Evolutionary conservation across 2,329 filamentous ascomycete species (phyloP).

Genomic region (Botryotinia calthae): DNA sequence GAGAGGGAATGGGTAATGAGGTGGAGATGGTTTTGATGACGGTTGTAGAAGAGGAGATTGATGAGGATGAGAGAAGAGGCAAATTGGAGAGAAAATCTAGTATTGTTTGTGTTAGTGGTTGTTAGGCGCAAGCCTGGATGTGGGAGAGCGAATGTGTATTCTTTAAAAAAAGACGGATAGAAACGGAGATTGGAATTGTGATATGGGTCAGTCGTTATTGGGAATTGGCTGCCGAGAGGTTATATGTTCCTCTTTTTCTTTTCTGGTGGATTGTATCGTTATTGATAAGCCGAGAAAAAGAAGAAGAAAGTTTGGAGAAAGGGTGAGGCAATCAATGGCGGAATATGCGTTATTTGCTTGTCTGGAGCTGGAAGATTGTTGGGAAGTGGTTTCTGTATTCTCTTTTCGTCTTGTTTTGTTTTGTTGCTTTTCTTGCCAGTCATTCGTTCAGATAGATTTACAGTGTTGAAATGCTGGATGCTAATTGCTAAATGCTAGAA

Average conservation of each 20-base stretch:
- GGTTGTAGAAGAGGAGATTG: not conserved
- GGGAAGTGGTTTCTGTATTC: not conserved
- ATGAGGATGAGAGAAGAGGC: not conserved
- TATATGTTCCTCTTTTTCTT: not conserved
- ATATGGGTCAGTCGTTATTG: not conserved
- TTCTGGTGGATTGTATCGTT: not conserved
- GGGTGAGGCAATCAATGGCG: not conserved
- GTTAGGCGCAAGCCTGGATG: not conserved
- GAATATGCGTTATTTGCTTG: not conserved
- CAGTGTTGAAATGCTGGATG: not conserved
- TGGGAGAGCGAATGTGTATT: not conserved
- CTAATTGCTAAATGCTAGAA: not conserved
- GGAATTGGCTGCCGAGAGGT: too few relatives aligned
- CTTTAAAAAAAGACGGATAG: not conserved
- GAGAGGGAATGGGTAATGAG: not conserved
- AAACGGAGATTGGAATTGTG: not conserved
- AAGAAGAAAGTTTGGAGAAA: not conserved
- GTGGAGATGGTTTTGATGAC: not conserved
- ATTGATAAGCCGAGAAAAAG: not conserved
- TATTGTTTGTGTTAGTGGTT: conserved; percentile 3
- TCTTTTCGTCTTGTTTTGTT: not conserved
- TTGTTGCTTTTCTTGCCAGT: not conserved
- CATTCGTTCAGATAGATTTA: not conserved
- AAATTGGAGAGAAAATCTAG: not conserved
- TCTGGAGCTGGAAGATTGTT: not conserved